Evolutionary conservation across 2,329 filamentous ascomycete genomes (phyloP).

Genomic region (Aspergillus texensis): DNA sequence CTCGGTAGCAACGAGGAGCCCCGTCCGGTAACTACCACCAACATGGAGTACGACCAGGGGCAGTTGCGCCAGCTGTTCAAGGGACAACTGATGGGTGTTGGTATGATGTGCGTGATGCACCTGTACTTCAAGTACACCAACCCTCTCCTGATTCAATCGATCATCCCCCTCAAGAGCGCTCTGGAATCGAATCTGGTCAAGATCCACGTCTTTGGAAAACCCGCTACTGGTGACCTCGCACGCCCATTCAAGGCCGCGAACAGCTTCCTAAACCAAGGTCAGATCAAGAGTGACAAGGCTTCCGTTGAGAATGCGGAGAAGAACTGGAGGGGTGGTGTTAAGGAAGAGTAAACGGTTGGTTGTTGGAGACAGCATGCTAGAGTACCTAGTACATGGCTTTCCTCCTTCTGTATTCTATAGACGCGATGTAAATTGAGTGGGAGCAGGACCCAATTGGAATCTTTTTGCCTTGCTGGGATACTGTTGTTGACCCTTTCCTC

Average conservation of each 20-base stretch:
- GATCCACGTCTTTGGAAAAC: slow-evolving; percentile 87
- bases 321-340: slow-evolving; percentile 53
- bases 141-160: slow-evolving; percentile 96
- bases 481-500: neutral
- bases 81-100: slow-evolving; percentile 90
- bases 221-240: slow-evolving; percentile 88
- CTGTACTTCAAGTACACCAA: slow-evolving; percentile 99
- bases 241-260: slow-evolving; percentile 87
- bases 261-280: slow-evolving; percentile 74
- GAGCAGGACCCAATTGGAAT: neutral
- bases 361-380: neutral
- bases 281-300: slow-evolving; percentile 90
- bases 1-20: slow-evolving; percentile 93
- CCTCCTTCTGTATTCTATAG: slow-evolving; percentile 22
- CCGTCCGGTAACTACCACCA: slow-evolving; percentile 94
- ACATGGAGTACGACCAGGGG: slow-evolving; percentile 88
- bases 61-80: slow-evolving; percentile 87
- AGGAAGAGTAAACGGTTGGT: slow-evolving; percentile 47
- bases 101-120: slow-evolving; percentile 99
- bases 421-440: slow-evolving; percentile 13
- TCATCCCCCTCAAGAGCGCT: slow-evolving; percentile 94
- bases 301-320: slow-evolving; percentile 57
- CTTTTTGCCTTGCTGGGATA: neutral
- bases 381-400: slow-evolving; percentile 8
- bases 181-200: slow-evolving; percentile 96